Percentiles rank a stretch among this genome's conserved stretches.
Evolutionary conservation across 768 basidiomycete genomes (phyloP).

Genomic region (Jaapia argillacea): DNA sequence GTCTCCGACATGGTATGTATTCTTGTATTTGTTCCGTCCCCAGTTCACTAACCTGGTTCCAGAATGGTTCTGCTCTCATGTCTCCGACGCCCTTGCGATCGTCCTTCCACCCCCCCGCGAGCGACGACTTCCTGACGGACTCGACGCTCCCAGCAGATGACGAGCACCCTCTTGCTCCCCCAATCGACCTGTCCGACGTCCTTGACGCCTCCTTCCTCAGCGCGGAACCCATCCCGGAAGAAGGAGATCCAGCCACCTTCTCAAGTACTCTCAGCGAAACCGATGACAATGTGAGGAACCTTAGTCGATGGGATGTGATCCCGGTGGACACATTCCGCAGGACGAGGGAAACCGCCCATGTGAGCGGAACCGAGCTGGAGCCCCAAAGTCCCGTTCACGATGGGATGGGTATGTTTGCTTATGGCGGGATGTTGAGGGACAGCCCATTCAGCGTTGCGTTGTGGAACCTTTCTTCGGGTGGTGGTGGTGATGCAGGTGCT

Average conservation of each 20-base stretch:
- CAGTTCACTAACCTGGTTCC: not conserved
- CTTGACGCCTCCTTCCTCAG: constrained; percentile 52
- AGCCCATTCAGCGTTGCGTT: constrained; percentile 7
- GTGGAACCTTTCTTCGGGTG: constrained; percentile 10
- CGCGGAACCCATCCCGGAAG: not conserved
- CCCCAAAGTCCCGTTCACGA: too few relatives aligned
- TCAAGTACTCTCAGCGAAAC: constrained; percentile 23
- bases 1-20: not conserved
- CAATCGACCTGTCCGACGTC: constrained; percentile 66
- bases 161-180: constrained; percentile 27
- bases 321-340: constrained; percentile 67
- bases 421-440: constrained; percentile 7
- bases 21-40: not conserved
- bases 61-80: not conserved
- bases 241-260: constrained; percentile 19
- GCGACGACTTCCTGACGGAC: not conserved
- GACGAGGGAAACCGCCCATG: constrained; percentile 34
- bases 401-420: too few relatives aligned
- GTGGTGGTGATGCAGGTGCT: constrained; percentile 11
- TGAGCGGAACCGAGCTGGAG: constrained; percentile 7
- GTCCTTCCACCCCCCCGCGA: not conserved
- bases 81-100: not conserved
- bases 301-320: constrained; percentile 66
- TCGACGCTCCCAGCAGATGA: constrained; percentile 1
- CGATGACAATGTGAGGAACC: constrained; percentile 32